These are phyloP conservation scores for Petrea volubilis DNA, from an alignment of 257 asterid genomes.

Conservation along the genomic window DNA sequence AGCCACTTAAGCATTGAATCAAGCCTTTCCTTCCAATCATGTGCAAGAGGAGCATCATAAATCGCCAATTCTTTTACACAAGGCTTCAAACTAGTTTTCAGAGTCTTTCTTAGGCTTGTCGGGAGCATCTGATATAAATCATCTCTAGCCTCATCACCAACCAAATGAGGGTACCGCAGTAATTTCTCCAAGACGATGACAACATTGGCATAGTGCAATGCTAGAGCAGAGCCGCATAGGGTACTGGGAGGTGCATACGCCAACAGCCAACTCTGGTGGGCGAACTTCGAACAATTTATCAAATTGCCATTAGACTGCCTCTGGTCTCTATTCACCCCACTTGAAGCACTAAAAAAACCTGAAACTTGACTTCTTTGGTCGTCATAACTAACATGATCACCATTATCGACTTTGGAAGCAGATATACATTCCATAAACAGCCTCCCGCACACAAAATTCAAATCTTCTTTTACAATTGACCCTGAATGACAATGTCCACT, in stretches of 20 bases:
- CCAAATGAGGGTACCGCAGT: constrained; percentile 80
- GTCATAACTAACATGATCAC: constrained; percentile 31
- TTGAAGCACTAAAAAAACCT: constrained; percentile 44
- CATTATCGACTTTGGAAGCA: constrained; percentile 52
- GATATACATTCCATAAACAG: constrained; percentile 78
- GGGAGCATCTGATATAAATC: constrained; percentile 96
- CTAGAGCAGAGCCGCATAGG: constrained; percentile 86
- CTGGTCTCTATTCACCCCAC: constrained; percentile 42
- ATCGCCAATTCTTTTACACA: constrained; percentile 62
- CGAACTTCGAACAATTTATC: constrained; percentile 27
- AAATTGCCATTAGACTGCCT: constrained; percentile 27
- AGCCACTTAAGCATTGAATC: constrained; percentile 64
- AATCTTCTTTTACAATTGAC: constrained; percentile 45
- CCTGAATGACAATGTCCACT: constrained; percentile 29
- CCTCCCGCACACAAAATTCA: constrained; percentile 67
- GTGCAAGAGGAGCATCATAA: constrained; percentile 85
- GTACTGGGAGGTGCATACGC: constrained; percentile 59
- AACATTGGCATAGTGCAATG: constrained; percentile 81
- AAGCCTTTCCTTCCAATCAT: constrained; percentile 80
- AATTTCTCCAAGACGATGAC: constrained; percentile 78
- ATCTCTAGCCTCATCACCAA: constrained; percentile 91
- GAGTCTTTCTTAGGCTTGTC: constrained; percentile 59
- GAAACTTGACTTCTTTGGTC: constrained; percentile 64
- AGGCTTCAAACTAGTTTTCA: constrained; percentile 59
- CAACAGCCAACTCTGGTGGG: constrained; percentile 42